phyloP scores from a whole-genome alignment of 1,284 basidiomycete genomes.

The Cryptococcus sp. region DNA sequence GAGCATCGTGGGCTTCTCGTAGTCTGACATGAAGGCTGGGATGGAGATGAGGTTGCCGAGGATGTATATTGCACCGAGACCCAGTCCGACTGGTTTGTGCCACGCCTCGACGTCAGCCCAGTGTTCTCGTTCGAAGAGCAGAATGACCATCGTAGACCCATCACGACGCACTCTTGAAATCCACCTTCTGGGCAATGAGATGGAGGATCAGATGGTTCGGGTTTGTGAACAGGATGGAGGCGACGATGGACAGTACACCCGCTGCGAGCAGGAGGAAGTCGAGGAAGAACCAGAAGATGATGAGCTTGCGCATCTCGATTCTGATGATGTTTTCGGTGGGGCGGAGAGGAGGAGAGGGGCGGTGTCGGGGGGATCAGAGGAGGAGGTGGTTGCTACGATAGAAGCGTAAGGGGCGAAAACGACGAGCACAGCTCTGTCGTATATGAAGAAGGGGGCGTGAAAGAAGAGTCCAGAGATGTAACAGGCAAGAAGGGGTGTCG shows the following conservation, averaged over 20 bases:
- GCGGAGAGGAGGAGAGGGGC: neutral
- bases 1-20: slow-evolving; percentile 63
- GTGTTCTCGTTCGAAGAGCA: no score
- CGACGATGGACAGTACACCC: slow-evolving; percentile 60
- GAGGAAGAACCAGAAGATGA: slow-evolving; percentile 66
- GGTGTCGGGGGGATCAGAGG: neutral
- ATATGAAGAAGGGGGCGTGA: neutral
- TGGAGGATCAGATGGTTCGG: slow-evolving; percentile 62
- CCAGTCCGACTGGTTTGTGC: slow-evolving; percentile 58
- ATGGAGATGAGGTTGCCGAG: slow-evolving; percentile 66
- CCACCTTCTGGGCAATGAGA: slow-evolving; percentile 59
- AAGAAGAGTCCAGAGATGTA: no score
- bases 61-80: slow-evolving; percentile 66
- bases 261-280: slow-evolving; percentile 66
- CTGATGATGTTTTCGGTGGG: neutral
- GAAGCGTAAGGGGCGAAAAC: neutral
- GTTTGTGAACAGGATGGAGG: slow-evolving; percentile 68
- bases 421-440: neutral
- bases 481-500: no score
- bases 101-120: neutral
- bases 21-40: slow-evolving; percentile 64
- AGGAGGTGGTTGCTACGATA: neutral
- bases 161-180: slow-evolving; percentile 63
- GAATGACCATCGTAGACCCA: no score
- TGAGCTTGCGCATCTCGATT: slow-evolving; percentile 54